Base-by-base conservation (phyloP, 83 land plant genomes). In the Larix sibirica region DNA sequence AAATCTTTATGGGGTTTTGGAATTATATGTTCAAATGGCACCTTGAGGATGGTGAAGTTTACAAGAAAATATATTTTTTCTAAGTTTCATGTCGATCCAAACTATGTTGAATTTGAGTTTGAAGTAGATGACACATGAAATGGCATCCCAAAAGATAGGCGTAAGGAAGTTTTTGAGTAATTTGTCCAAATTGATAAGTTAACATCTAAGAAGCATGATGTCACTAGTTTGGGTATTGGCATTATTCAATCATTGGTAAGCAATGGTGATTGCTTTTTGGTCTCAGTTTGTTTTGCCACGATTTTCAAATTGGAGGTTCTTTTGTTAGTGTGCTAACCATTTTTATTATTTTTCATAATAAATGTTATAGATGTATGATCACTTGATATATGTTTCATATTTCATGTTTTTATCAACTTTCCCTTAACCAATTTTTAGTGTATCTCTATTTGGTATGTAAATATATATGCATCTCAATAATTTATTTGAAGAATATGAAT, bases 191-290 rank as follows among this genome's bases (percentile, higher is more conserved):
- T 92, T 10, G 91, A 92, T 26, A 91, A 90, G 21, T 66, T 81
- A 26, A 84, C 84, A 47, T 60, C 58, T 68, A 81, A 83, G 33
- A 84, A 33, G 9, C 80, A 84, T 58, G 91, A 82, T 89, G 98
- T 97, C 54, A 92, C 94, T 69, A 97, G 98, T 24, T 89, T 96
- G 58, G 98, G 98, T 60, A 95, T 94, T 80, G 94, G 93, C 42
- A 94, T 96, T 28, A 97, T 96, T 64, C 90, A 85, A 81, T 94
- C 98, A 12, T 79, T 89, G 92, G 98, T 96, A 81, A 83, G 96
- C 85, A 58, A n/a, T 9, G 33, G 20, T 81, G 8, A n/a, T 42
- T 77, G 0, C 40, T 83, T 21, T 84, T 50, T 50, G 56, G 13
- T 50, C 56, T 50, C 12, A 1, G 12, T 10, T 9, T 50, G 56